Conservation (phyloP, 345 rosid genomes). For the Lepidium africanum region DNA sequence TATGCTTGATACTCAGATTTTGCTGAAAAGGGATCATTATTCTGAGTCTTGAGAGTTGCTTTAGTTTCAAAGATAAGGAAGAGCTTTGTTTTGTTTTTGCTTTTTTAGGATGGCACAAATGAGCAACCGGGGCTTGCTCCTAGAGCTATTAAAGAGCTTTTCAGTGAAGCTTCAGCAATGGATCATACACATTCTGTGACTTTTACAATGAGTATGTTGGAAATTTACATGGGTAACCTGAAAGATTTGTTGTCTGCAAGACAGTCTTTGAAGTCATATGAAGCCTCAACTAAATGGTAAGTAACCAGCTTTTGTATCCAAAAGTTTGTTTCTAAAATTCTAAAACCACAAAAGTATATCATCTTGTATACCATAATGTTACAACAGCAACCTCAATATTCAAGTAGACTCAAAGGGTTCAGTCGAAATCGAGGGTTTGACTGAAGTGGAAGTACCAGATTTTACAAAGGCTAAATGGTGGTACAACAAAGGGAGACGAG, state of each 20-base stretch:
- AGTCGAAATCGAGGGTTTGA: conserved; percentile 78
- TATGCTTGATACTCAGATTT: neutral
- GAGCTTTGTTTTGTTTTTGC: neutral
- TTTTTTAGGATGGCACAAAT: conserved; percentile 69
- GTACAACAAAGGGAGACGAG: conserved; percentile 68
- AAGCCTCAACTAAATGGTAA: conserved; percentile 47
- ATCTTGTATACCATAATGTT: conserved; percentile 25
- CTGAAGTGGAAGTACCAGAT: conserved; percentile 61
- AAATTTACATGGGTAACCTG: conserved; percentile 79
- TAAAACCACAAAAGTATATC: conserved; percentile 1
- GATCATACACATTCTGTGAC: conserved; percentile 41
- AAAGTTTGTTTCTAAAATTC: neutral
- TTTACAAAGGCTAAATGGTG: conserved; percentile 64
- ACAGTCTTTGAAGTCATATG: conserved; percentile 35
- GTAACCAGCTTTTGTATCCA: neutral
- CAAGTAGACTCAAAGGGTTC: conserved; percentile 78
- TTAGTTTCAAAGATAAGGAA: neutral
- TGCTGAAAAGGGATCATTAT: neutral
- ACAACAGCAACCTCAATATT: conserved; percentile 76
- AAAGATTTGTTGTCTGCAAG: conserved; percentile 73
- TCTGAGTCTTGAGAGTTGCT: neutral
- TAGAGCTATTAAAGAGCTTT: conserved; percentile 64
- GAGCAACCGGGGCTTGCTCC: conserved; percentile 73
- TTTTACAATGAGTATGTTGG: conserved; percentile 91
- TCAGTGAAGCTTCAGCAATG: conserved; percentile 36